Evolutionary conservation across 345 rosid species (phyloP).

Genomic region (Atalantia buxifolia): DNA sequence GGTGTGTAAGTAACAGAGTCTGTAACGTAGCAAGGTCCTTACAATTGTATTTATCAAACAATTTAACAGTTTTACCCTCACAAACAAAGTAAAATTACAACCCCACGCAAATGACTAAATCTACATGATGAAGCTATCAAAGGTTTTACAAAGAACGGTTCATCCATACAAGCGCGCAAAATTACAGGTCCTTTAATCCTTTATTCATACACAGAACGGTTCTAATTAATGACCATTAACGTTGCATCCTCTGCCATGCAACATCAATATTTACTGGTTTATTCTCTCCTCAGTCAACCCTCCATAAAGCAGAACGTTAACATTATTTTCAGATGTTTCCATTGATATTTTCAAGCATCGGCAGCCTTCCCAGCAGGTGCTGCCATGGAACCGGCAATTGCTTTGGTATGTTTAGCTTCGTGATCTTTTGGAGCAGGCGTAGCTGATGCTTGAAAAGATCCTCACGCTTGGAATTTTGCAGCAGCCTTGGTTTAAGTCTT

Average conservation of each 20-base stretch:
- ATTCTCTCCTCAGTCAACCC: background rate
- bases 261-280: background rate
- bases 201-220: background rate
- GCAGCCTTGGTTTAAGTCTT: background rate
- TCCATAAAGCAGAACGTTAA: background rate
- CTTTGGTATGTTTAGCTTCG: conserved; percentile 55
- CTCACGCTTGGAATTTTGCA: background rate
- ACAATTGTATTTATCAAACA: too few species aligned
- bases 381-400: conserved; percentile 20
- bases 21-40: too few species aligned
- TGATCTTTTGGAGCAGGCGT: conserved; percentile 94
- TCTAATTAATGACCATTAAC: background rate
- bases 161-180: background rate
- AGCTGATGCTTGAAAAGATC: conserved; percentile 61
- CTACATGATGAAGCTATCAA: too few species aligned
- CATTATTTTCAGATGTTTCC: background rate
- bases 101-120: too few species aligned
- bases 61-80: too few species aligned
- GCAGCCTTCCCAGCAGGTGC: conserved; percentile 44
- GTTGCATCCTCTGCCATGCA: background rate
- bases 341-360: conserved; percentile 36
- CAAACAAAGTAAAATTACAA: too few species aligned
- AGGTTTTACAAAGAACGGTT: background rate
- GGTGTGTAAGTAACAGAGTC: too few species aligned
- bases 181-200: background rate